Evolutionary conservation across 768 basidiomycete species (phyloP), one percentile per base, ranked within the genome.

Genomic region (Chlorophyllum brunneum): DNA sequence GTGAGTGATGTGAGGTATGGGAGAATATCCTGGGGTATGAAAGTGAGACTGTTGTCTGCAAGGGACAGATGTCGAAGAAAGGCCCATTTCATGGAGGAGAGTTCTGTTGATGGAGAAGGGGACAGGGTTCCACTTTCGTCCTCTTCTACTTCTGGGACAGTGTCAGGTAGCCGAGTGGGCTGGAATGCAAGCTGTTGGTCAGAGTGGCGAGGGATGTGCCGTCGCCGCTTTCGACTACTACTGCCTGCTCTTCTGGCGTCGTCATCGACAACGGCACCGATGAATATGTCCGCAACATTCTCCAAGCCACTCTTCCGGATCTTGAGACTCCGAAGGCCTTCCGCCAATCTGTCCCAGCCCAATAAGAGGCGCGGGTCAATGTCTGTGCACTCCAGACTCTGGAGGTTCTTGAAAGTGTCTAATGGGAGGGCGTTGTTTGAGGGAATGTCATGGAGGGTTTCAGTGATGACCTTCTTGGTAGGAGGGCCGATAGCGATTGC

Each of bases 351-450:
- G 61, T 91, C 90, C 92, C 93, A 94, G 2, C 92, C 93, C 7
- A 92, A 69, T 10, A 95, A 62, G 0, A 80, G 75, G 54, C 92
- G 77, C 13, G 93, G 92, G 66, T 95, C 93, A 46, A 95, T 80
- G 59, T 92, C 88, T 18, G 78, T 64, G 54, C 86, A 86, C 61
- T 88, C 84, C 48, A 95, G 71, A 43, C 71, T 81, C 63, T 87
- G 82, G 15, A 97, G 68, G 64, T 85, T 92, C 76, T 88, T 92
- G 80, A 97, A 95, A 8, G 75, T 74, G 56, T 91, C 83, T 10
- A 97, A 71, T 1, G 94, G 93, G 13, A 94, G 65, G 11, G 88
- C 89, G 59, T 82, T 86, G 62, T 82, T 77, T 56, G 80, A 80
- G 1, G 88, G 83, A 3, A 84, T 75, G 48, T 92, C 88, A 30